Evolutionary conservation across 2,329 filamentous ascomycete species (phyloP), one percentile per base, ranked within the genome.

Genomic region (Aspergillus glaucus): DNA sequence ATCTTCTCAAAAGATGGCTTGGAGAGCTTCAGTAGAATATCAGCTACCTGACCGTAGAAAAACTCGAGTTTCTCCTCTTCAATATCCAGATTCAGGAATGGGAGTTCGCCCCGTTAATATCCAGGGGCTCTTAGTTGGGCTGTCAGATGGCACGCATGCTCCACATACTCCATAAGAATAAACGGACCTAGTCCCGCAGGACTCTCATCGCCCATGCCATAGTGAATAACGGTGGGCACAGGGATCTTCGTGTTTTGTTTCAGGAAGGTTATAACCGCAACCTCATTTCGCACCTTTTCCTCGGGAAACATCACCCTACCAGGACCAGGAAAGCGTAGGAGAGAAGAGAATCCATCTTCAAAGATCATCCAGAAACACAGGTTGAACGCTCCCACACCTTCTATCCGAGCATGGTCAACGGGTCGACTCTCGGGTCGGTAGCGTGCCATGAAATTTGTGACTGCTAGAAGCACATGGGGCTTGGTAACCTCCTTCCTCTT

Each of bases 1-100:
- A 77, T 74, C 17, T 56, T 56, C 15, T 62, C 34, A 19, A 76
- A 71, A 0, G 56, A 62, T 1, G 59, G 51, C 5, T 26, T 54
- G 2, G 60, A 66, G 1, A 77, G 58, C 46, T 73, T 63, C 3
- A 77, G 58, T 17, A 75, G 12, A 40, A 70, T 70, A 4, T 56
- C 56, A 10, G 73, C 73, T 49, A 76, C 62, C 50, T 76, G 63
- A 2, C 58, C 45, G 52, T 75, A 76, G 0, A 60, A 46, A 36
- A 46, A 19, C 26, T 56, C 43, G 4, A 57, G 46, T 42, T 40
- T 55, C 0, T 19, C 24, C 1, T 26, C 3, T 1, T 51, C n/a
- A 26, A 60, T 47, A 3, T 34, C 15, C 2, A 49, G 53, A 45
- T 59, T 34, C 0, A 59, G 50, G 9, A 40, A 32, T 19, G 39